These are phyloP conservation scores for Nakataea oryzae DNA, from an alignment of 2,329 filamentous ascomycete genomes.

Conservation along the genomic window DNA sequence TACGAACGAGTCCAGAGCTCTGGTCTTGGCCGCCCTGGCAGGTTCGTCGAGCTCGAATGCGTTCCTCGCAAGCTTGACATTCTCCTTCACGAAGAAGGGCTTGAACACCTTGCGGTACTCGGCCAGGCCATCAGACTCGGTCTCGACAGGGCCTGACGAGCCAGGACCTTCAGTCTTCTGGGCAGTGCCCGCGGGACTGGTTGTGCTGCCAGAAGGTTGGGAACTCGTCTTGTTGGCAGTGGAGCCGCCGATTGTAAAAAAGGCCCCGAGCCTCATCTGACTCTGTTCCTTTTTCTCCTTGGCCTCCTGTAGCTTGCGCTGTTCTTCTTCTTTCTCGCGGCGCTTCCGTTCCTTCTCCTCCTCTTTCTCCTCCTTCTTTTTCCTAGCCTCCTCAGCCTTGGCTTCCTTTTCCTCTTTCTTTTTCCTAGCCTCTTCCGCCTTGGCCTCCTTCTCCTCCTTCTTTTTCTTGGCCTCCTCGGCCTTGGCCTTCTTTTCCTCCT, in stretches of 20 bases:
- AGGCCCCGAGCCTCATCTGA: conserved; percentile 34
- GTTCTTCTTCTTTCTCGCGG: conserved; percentile 41
- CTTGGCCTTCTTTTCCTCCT: conserved; percentile 22
- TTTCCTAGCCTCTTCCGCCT: conserved; percentile 21
- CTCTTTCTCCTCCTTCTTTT: conserved; percentile 21
- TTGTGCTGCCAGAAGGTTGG: conserved; percentile 11
- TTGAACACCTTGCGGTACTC: conserved; percentile 65
- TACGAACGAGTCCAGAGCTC: conserved; percentile 42
- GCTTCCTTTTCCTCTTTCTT: conserved; percentile 29
- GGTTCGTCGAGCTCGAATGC: conserved; percentile 48
- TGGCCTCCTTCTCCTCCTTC: conserved; percentile 25
- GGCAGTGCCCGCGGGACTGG: conserved; percentile 15
- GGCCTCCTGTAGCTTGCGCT: conserved; percentile 26
- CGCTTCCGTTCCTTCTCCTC: conserved; percentile 35
- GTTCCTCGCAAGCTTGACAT: conserved; percentile 58
- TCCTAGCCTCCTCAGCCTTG: conserved; percentile 21
- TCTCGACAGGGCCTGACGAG: neutral
- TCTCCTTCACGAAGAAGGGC: conserved; percentile 67
- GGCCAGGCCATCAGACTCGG: conserved; percentile 18
- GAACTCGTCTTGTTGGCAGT: conserved; percentile 30
- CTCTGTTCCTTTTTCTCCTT: conserved; percentile 39
- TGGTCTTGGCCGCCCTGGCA: conserved; percentile 38
- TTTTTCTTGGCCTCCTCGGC: conserved; percentile 12
- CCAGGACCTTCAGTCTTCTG: neutral
- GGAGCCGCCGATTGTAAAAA: conserved; percentile 28